These are phyloP conservation scores for Pseudoneurospora amorphoporcata DNA, from an alignment of 495 filamentous ascomycete genomes.

Conservation along the genomic window DNA sequence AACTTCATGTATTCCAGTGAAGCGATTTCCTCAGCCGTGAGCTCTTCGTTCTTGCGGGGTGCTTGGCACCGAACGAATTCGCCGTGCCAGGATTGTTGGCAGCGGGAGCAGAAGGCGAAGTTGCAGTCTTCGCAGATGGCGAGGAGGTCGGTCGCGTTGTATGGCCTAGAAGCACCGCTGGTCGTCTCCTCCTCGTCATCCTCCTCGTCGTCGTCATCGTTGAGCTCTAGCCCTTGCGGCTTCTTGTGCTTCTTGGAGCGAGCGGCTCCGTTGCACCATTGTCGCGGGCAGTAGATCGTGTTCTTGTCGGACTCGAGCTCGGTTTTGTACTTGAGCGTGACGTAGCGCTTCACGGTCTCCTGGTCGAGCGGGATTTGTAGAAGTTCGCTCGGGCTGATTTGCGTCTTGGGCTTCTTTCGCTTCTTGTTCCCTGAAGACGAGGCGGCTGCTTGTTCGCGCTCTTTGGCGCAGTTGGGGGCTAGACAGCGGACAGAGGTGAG, in stretches of 20 bases:
- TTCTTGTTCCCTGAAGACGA: conserved; percentile 16
- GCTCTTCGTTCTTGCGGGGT: conserved; percentile 48
- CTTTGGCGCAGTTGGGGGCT: conserved; percentile 62
- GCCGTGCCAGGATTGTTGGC: conserved; percentile 74
- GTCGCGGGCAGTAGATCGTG: conserved; percentile 87
- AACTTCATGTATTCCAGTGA: conserved; percentile 68
- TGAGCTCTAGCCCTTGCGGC: conserved; percentile 41
- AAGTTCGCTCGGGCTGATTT: conserved; percentile 77
- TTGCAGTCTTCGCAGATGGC: conserved; percentile 80
- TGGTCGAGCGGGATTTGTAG: conserved; percentile 70
- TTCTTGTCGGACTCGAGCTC: conserved; percentile 82
- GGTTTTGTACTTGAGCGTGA: conserved; percentile 80
- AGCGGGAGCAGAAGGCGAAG: conserved; percentile 77
- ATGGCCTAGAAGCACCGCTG: conserved; percentile 14
- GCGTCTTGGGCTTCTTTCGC: conserved; percentile 42
- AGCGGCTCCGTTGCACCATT: conserved; percentile 91
- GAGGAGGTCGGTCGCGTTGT: conserved; percentile 35
- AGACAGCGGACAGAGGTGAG: conserved; percentile 68
- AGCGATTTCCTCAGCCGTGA: conserved; percentile 74
- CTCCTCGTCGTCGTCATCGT: conserved; percentile 30
- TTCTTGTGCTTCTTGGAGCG: conserved; percentile 71
- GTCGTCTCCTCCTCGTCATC: conserved; percentile 26
- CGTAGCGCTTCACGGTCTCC: conserved; percentile 73
- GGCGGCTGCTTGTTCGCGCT: conserved; percentile 28
- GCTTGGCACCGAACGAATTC: conserved; percentile 55